Evolutionary conservation across 371 early-diverging fungal species (phyloP).

Genomic region (Parasitella parasitica): DNA sequence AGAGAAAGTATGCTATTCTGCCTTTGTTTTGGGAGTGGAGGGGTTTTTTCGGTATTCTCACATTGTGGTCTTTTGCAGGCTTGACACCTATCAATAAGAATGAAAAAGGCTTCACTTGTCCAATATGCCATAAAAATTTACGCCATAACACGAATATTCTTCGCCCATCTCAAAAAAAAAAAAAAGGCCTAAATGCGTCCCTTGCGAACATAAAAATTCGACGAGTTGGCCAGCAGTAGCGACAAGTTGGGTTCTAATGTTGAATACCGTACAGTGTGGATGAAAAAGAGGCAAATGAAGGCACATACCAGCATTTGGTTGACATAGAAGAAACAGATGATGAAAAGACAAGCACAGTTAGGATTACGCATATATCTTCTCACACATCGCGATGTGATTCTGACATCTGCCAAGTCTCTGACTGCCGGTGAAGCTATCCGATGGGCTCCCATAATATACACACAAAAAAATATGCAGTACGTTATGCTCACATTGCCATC

Average conservation of each 20-base stretch:
- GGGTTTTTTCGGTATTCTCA: background rate
- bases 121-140: constrained; percentile 12
- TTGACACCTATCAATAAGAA: constrained; percentile 8
- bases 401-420: constrained; percentile 2
- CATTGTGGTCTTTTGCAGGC: constrained; percentile 14
- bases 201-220: constrained; percentile 3
- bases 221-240: constrained; percentile 8
- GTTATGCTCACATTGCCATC: constrained; percentile 9
- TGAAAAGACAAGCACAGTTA: background rate
- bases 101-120: constrained; percentile 16
- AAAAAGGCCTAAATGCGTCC: constrained; percentile 7
- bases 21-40: background rate
- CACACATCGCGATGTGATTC: constrained; percentile 8
- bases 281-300: constrained; percentile 15
- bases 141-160: constrained; percentile 13
- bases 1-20: constrained; percentile 15
- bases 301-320: constrained; percentile 11
- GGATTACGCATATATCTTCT: background rate
- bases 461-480: constrained; percentile 3
- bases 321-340: background rate
- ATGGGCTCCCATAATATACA: constrained; percentile 9
- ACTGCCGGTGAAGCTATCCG: constrained; percentile 10
- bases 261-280: constrained; percentile 15
- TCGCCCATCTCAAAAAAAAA: constrained; percentile 6
- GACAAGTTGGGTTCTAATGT: constrained; percentile 7